Evolutionary conservation across 371 early-diverging fungal species (phyloP).

Genomic region (Cokeromyces recurvatus): DNA sequence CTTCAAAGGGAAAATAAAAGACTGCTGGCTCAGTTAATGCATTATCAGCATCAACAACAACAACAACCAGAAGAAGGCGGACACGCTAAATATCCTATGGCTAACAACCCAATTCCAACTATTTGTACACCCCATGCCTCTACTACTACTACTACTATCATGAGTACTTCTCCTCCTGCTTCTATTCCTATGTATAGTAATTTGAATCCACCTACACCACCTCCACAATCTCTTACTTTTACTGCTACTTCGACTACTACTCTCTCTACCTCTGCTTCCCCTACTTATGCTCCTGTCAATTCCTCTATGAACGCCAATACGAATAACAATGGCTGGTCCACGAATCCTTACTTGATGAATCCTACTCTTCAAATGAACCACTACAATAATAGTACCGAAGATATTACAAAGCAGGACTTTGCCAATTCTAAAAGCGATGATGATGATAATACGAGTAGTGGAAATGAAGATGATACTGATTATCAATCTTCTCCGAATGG

Average conservation of each 20-base stretch:
- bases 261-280: not conserved
- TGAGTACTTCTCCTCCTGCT: too few species aligned
- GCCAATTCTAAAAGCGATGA: slow-evolving; percentile 5
- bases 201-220: not conserved
- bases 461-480: slow-evolving; percentile 10
- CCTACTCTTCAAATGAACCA: slow-evolving; percentile 1
- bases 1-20: slow-evolving; percentile 31
- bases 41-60: not conserved
- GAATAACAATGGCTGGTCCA: slow-evolving; percentile 4
- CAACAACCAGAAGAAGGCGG: not conserved
- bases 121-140: too few species aligned
- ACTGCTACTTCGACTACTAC: not conserved
- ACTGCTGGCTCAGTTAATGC: slow-evolving; percentile 17
- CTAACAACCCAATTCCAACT: too few species aligned
- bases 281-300: not conserved
- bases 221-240: not conserved
- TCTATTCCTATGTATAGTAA: not conserved
- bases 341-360: not conserved
- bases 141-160: too few species aligned
- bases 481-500: slow-evolving; percentile 4
- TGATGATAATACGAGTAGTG: slow-evolving; percentile 9
- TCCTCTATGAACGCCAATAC: not conserved
- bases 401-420: slow-evolving; percentile 2
- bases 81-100: too few species aligned
- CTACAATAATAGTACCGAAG: slow-evolving; percentile 1